Percentiles rank a stretch among this genome's conserved stretches.
Conservation (phyloP, 2,329 filamentous ascomycete species). For the Triangularia setosa region DNA sequence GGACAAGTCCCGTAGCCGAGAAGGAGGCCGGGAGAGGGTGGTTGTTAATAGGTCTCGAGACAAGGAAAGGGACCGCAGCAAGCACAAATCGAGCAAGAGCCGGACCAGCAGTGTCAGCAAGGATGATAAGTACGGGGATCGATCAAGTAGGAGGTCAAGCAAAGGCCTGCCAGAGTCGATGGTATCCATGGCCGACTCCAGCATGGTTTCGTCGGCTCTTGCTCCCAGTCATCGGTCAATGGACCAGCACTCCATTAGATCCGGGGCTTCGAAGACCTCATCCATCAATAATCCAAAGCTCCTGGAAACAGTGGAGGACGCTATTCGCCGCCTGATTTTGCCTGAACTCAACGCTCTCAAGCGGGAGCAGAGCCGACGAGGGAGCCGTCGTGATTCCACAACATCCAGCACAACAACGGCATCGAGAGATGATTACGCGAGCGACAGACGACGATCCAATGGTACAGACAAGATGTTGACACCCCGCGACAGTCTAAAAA, state of each 20-base stretch:
- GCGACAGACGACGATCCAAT: slow-evolving; percentile 59
- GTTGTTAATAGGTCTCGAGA: slow-evolving; percentile 33
- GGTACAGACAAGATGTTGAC: slow-evolving; percentile 50
- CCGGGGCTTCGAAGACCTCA: slow-evolving; percentile 52
- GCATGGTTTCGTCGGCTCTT: slow-evolving; percentile 50
- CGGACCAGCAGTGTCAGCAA: slow-evolving; percentile 49
- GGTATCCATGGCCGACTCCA: slow-evolving; percentile 52
- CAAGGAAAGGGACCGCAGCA: slow-evolving; percentile 46
- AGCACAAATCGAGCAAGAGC: slow-evolving; percentile 45
- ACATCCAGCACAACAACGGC: slow-evolving; percentile 53
- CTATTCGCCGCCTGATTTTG: slow-evolving; percentile 82
- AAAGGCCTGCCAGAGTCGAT: slow-evolving; percentile 50
- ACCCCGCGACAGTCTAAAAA: slow-evolving; percentile 49
- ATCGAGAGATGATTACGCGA: slow-evolving; percentile 54
- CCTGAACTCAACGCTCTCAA: slow-evolving; percentile 91
- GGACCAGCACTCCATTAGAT: slow-evolving; percentile 51
- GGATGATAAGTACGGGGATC: slow-evolving; percentile 46
- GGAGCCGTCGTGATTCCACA: slow-evolving; percentile 64
- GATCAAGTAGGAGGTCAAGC: slow-evolving; percentile 48
- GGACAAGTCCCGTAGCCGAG: slow-evolving; percentile 43
- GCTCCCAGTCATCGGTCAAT: slow-evolving; percentile 53
- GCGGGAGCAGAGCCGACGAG: slow-evolving; percentile 77
- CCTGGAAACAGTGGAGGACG: slow-evolving; percentile 87
- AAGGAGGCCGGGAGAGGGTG: slow-evolving; percentile 36
- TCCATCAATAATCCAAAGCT: slow-evolving; percentile 91